Conservation (phyloP, 257 asterid genomes). For the Voacanga thouarsii region DNA sequence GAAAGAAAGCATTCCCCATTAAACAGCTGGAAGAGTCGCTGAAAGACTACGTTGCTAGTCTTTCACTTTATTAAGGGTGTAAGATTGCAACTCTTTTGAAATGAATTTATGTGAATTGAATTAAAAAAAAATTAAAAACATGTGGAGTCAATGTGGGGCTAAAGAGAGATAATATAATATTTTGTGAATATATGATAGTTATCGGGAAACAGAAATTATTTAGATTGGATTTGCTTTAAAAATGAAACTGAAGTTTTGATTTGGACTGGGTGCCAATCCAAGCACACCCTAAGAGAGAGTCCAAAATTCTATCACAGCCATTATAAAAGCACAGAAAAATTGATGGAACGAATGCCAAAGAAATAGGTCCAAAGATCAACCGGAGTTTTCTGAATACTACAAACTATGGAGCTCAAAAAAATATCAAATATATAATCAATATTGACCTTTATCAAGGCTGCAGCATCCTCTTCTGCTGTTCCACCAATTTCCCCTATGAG, state of each 20-base stretch:
- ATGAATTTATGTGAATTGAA: no score
- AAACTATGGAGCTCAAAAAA: background rate
- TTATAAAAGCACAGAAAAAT: background rate
- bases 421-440: background rate
- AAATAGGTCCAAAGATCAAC: background rate
- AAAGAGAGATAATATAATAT: no score
- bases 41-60: background rate
- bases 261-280: no score
- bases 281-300: background rate
- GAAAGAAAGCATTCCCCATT: background rate
- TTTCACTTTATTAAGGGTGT: background rate
- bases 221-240: no score
- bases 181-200: no score
- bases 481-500: constrained; percentile 99
- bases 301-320: background rate
- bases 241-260: no score
- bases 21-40: no score
- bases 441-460: constrained; percentile 85
- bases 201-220: no score
- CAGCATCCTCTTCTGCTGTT: constrained; percentile 99
- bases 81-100: no score
- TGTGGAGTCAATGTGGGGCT: no score
- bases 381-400: background rate
- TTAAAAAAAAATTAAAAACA: no score
- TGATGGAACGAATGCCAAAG: background rate